Conservation (phyloP, 2,329 filamentous ascomycete species). For the Xylariaceae sp. region DNA sequence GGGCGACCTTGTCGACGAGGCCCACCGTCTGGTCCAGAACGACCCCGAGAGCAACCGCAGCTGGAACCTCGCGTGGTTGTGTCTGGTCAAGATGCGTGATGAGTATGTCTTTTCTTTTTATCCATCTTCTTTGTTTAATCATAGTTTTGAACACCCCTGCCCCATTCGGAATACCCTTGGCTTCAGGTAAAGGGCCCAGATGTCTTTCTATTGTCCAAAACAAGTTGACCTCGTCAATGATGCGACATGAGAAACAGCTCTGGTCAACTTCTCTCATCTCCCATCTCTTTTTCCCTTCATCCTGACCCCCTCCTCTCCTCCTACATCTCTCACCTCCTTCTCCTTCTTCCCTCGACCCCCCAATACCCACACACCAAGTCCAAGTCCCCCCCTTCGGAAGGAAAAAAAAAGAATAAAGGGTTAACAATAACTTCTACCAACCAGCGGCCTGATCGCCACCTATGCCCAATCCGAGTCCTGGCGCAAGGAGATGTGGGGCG, state of each 20-base stretch:
- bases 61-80: conserved; percentile 75
- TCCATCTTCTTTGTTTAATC: not conserved
- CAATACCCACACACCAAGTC: no score
- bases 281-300: no score
- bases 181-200: no score
- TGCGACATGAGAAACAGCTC: no score
- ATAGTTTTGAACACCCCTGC: not conserved
- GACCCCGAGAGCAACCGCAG: conserved; percentile 65
- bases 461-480: conserved; percentile 59
- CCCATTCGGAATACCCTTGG: not conserved
- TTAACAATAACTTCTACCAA: not conserved
- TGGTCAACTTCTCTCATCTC: no score
- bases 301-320: no score
- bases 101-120: conserved; percentile 46
- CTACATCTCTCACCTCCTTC: not conserved
- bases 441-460: conserved; percentile 53
- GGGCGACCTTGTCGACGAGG: conserved; percentile 60
- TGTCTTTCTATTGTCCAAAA: no score
- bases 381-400: no score
- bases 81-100: conserved; percentile 60
- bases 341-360: not conserved
- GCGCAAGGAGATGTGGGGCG: conserved; percentile 68
- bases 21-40: conserved; percentile 56
- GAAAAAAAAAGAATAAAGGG: not conserved
- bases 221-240: no score